Conservation (phyloP, 805 yeast species). For the Candida golubevii region DNA sequence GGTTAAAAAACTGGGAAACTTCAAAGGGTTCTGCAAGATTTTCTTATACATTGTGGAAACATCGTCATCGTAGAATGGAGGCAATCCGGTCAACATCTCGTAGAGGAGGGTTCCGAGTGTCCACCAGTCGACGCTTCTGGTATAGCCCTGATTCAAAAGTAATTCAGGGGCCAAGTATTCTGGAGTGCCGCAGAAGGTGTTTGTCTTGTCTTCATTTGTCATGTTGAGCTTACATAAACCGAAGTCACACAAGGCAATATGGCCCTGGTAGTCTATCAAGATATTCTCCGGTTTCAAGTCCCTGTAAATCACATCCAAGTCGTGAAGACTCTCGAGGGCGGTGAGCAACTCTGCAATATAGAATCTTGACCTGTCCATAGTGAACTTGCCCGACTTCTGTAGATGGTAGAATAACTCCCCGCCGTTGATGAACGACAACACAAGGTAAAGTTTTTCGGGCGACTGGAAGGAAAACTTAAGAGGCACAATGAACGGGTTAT, state of each 20-base stretch:
- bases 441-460: constrained; percentile 91
- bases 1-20: constrained; percentile 78
- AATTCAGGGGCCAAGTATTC: constrained; percentile 96
- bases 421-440: constrained; percentile 90
- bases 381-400: constrained; percentile 86
- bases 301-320: constrained; percentile 87
- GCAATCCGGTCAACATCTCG: constrained; percentile 95
- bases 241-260: constrained; percentile 95
- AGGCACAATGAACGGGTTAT: constrained; percentile 94
- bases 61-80: constrained; percentile 96
- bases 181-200: constrained; percentile 97
- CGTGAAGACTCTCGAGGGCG: constrained; percentile 89
- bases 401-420: constrained; percentile 95
- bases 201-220: constrained; percentile 82
- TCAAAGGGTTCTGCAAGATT: constrained; percentile 82
- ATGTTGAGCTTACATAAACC: constrained; percentile 95
- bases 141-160: constrained; percentile 86
- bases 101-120: constrained; percentile 89
- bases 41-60: constrained; percentile 90
- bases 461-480: constrained; percentile 93
- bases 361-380: constrained; percentile 83
- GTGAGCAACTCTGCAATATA: constrained; percentile 92
- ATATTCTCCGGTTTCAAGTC: constrained; percentile 97
- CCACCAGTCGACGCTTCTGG: constrained; percentile 98
- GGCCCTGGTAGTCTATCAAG: constrained; percentile 91